A percentile compares a stretch with the other conserved stretches of the same genome.
Evolutionary conservation across 2,329 filamentous ascomycete species (phyloP).

Genomic region (Paraphoma chrysanthemicola): DNA sequence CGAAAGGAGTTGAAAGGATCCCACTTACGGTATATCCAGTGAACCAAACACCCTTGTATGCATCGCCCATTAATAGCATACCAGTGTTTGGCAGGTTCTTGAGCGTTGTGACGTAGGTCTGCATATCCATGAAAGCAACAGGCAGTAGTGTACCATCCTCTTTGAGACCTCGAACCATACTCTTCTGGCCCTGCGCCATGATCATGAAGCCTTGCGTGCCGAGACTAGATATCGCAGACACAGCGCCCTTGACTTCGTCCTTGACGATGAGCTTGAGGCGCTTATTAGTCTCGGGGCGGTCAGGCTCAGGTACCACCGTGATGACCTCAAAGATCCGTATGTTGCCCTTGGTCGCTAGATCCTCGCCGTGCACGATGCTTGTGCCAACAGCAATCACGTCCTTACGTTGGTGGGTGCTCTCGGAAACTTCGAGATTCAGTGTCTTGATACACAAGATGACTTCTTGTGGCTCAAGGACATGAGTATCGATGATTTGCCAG

Average conservation of each 20-base stretch:
- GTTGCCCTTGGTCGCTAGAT: constrained; percentile 82
- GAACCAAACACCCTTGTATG: constrained; percentile 94
- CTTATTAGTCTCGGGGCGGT: constrained; percentile 81
- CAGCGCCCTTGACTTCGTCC: constrained; percentile 90
- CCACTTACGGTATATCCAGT: constrained; percentile 78
- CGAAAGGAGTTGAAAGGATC: not conserved
- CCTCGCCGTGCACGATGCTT: constrained; percentile 85
- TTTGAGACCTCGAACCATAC: constrained; percentile 94
- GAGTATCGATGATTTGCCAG: constrained; percentile 79
- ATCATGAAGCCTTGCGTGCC: constrained; percentile 88
- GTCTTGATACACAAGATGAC: constrained; percentile 81
- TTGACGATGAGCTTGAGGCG: constrained; percentile 85
- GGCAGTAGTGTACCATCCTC: constrained; percentile 92
- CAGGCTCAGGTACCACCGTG: constrained; percentile 87
- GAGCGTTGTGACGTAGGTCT: constrained; percentile 86
- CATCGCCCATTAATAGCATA: constrained; percentile 86
- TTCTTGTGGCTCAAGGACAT: constrained; percentile 77
- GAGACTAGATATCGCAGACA: constrained; percentile 84
- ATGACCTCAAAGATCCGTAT: constrained; percentile 93
- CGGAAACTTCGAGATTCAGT: constrained; percentile 86
- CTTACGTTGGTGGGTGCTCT: constrained; percentile 85
- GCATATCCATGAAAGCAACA: constrained; percentile 97
- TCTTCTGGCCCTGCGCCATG: constrained; percentile 93
- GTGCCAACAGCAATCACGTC: constrained; percentile 86
- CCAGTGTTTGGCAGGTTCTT: constrained; percentile 85